Base-by-base conservation (phyloP, 345 rosid genomes). In the Aquilaria sinensis region DNA sequence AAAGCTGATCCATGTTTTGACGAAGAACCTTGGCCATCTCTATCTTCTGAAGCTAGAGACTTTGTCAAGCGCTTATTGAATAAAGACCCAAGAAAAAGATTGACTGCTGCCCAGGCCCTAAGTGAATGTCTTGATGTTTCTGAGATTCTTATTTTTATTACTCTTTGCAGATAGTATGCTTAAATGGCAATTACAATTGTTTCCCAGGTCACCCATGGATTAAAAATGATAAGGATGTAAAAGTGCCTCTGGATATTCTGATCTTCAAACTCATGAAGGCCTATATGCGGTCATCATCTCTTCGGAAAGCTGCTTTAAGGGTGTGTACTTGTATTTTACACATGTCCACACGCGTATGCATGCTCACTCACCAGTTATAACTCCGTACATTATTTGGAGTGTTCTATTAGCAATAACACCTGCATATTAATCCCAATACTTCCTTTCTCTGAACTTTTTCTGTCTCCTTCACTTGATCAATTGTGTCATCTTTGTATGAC, bases 51-150 rank as follows among this genome's bases (percentile, higher is more conserved):
- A 74, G 96, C 91, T 31, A 85, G 81, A 77, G 97, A 88, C 74
- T 94, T 94, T 69, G 96, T 88, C 12, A 94, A 86, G 63, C 83
- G 89, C 47, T 65, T 90, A 46, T 76, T 94, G 58, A 88, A 86
- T 73, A 94, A 94, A 79, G 99, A 94, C 65, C 97, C 99, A 1
- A 83, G 99, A 61, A 94, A 80, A 81, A 78, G 99, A 86, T 67
- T 90, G 85, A 83, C 96, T 50, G 99, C 99, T 74, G 90, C 95
- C 56, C 99, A 90, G 80, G 99, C 97, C 64, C 72, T 94, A 75
- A 69, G 99, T 94, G 69, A 83, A 96, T 76, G 57, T 67, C 62
- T 62, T 57, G 32, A 57, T n/a, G 43, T 37, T 56, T 46, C 47
- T 56, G 29, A 8, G 8, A 37, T 37, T 52, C 48, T 60, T 32